Percentiles rank a stretch among this genome's conserved stretches.
These are phyloP conservation scores for Adiantum capillusveneris DNA, from an alignment of 75 land plant genomes.

Conservation along the genomic window DNA sequence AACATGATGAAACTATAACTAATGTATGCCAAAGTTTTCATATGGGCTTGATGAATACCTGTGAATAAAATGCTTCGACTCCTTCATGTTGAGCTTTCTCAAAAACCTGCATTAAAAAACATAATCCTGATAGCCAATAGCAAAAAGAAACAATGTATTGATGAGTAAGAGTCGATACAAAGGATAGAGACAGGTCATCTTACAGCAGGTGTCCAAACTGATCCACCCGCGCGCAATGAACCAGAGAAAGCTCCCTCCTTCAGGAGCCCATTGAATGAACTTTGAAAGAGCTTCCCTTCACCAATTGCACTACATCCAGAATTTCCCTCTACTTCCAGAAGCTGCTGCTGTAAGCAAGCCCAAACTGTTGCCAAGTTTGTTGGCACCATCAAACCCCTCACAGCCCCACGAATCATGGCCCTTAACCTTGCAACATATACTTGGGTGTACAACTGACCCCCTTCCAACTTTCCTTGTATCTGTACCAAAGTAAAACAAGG, in stretches of 20 bases:
- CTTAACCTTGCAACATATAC: slow-evolving; percentile 71
- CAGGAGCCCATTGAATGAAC: slow-evolving; percentile 60
- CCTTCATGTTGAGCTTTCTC: slow-evolving; percentile 92
- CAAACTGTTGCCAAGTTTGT: slow-evolving; percentile 75
- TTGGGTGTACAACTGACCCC: slow-evolving; percentile 93
- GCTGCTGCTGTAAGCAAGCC: slow-evolving; percentile 59
- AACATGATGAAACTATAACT: slow-evolving; percentile 1
- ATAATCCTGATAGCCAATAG: too few relatives aligned
- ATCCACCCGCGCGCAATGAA: slow-evolving; percentile 75
- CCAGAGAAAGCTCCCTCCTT: slow-evolving; percentile 82
- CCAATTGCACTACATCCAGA: slow-evolving; percentile 27
- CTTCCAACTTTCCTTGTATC: slow-evolving; percentile 96
- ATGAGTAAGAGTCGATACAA: too few relatives aligned
- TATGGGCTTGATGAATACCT: slow-evolving; percentile 37
- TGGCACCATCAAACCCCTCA: slow-evolving; percentile 77
- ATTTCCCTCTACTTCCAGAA: slow-evolving; percentile 55
- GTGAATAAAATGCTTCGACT: slow-evolving; percentile 89
- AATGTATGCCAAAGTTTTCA: too few relatives aligned
- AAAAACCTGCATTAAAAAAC: slow-evolving; percentile 57
- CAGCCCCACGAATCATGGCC: slow-evolving; percentile 94
- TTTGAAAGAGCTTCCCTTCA: slow-evolving; percentile 67
- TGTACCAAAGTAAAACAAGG: too few relatives aligned
- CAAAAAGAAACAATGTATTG: too few relatives aligned
- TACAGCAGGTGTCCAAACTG: slow-evolving; percentile 92
- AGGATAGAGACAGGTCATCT: too few relatives aligned